phyloP scores from a whole-genome alignment of 2,329 filamentous ascomycete species.

The Chalara sp. region DNA sequence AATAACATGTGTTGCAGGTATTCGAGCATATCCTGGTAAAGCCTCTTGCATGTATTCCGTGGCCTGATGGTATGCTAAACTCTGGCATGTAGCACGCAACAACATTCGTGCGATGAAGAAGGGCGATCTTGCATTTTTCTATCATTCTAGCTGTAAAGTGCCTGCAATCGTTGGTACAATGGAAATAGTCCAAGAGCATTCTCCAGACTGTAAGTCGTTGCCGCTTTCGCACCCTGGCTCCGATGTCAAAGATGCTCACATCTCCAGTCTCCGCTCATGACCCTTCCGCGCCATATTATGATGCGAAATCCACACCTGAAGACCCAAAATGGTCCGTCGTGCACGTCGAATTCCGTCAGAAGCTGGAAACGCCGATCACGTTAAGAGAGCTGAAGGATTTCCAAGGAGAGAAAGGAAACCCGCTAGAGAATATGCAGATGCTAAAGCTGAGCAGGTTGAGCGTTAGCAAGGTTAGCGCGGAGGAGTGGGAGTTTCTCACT shows the following conservation, averaged over 20 bases:
- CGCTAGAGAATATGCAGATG: constrained; percentile 72
- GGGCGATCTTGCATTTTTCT: constrained; percentile 92
- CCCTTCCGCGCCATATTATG: constrained; percentile 71
- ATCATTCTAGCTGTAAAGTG: constrained; percentile 88
- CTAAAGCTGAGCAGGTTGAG: constrained; percentile 77
- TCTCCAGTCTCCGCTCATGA: constrained; percentile 52
- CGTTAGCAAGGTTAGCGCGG: constrained; percentile 59
- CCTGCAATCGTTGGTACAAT: constrained; percentile 83
- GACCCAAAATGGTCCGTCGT: constrained; percentile 83
- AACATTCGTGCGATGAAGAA: constrained; percentile 87
- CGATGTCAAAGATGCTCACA: not conserved
- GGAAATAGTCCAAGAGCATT: constrained; percentile 81
- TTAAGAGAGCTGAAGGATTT: constrained; percentile 66
- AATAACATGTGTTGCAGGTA: constrained; percentile 30
- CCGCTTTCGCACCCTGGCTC: not conserved
- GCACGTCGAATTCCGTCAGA: constrained; percentile 79
- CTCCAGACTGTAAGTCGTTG: constrained; percentile 59
- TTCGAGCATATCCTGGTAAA: constrained; percentile 42
- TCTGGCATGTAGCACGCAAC: constrained; percentile 60
- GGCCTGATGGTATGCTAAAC: not conserved
- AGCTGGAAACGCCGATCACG: constrained; percentile 65
- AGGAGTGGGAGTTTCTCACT: constrained; percentile 61
- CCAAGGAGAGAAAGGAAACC: constrained; percentile 42
- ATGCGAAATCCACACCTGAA: constrained; percentile 62
- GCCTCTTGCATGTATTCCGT: constrained; percentile 13